Evolutionary conservation across 2,329 filamentous ascomycete species (phyloP).

Genomic region (Diaporthe sp.): DNA sequence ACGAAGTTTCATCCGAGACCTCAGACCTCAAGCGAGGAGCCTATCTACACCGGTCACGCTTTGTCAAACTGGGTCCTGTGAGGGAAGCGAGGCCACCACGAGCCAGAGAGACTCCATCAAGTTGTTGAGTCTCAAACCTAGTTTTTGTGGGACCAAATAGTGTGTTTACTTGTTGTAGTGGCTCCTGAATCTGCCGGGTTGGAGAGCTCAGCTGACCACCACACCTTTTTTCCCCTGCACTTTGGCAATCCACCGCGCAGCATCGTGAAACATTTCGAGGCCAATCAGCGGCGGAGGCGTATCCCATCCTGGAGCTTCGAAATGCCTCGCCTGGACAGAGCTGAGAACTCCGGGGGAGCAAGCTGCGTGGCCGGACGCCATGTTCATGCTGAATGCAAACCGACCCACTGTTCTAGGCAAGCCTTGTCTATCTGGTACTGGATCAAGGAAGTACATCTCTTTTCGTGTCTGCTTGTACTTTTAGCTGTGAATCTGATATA

Average conservation of each 20-base stretch:
- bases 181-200: conserved; percentile 7
- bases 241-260: conserved; percentile 18
- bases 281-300: conserved; percentile 4
- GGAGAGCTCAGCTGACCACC: conserved; percentile 19
- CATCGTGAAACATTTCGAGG: conserved; percentile 13
- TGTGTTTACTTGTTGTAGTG: not conserved
- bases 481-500: conserved; percentile 5
- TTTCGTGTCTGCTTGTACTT: not conserved
- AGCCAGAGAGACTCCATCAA: not conserved
- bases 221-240: conserved; percentile 19
- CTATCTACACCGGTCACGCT: not conserved
- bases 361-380: not conserved
- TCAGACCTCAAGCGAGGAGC: not conserved
- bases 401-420: not conserved
- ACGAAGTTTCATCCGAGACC: not conserved
- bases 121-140: conserved; percentile 20
- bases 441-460: not conserved
- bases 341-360: conserved; percentile 7
- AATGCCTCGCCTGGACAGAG: conserved; percentile 5
- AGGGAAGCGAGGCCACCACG: not conserved
- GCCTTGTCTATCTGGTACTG: conserved; percentile 12
- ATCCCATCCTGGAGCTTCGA: conserved; percentile 3
- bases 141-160: conserved; percentile 20
- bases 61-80: not conserved
- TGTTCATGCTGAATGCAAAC: not conserved